These are phyloP conservation scores for Trichosporon sp. DNA, from an alignment of 1,284 basidiomycete species.

Conservation along the genomic window DNA sequence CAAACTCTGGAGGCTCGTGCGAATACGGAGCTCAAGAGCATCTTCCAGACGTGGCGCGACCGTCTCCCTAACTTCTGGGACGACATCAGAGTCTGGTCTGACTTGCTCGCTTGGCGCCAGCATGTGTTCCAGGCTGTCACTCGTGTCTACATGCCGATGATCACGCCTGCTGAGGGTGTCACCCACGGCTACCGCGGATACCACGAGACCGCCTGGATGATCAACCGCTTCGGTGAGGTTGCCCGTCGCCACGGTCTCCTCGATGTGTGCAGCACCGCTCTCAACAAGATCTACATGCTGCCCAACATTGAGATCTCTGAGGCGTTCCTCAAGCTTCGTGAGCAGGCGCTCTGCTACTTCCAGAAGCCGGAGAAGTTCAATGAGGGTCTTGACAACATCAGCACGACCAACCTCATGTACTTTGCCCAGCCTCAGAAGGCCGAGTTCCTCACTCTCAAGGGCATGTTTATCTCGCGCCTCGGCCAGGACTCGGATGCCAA, in stretches of 20 bases:
- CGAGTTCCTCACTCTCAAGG: slow-evolving; percentile 99
- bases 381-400: slow-evolving; percentile 96
- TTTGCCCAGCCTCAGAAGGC: slow-evolving; percentile 94
- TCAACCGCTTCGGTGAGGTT: slow-evolving; percentile 99
- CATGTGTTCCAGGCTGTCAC: slow-evolving; percentile 92
- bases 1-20: slow-evolving; percentile 87
- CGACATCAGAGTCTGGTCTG: slow-evolving; percentile 98
- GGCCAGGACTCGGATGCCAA: slow-evolving; percentile 89
- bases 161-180: slow-evolving; percentile 60
- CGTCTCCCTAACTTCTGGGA: slow-evolving; percentile 94
- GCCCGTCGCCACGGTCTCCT: slow-evolving; percentile 95
- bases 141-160: slow-evolving; percentile 91
- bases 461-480: slow-evolving; percentile 94
- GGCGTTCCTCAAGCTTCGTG: slow-evolving; percentile 96
- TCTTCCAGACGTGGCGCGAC: slow-evolving; percentile 95
- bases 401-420: slow-evolving; percentile 99
- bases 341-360: slow-evolving; percentile 99
- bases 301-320: slow-evolving; percentile 99
- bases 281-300: slow-evolving; percentile 97
- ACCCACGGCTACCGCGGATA: slow-evolving; percentile 98
- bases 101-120: slow-evolving; percentile 96
- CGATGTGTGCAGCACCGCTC: slow-evolving; percentile 91
- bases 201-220: slow-evolving; percentile 99
- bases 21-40: slow-evolving; percentile 91
- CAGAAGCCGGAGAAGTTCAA: slow-evolving; percentile 92